Percentiles rank a stretch among this genome's conserved stretches.
Conservation (phyloP, 73 alveolate genomes). For the Stentor coeruleus region DNA sequence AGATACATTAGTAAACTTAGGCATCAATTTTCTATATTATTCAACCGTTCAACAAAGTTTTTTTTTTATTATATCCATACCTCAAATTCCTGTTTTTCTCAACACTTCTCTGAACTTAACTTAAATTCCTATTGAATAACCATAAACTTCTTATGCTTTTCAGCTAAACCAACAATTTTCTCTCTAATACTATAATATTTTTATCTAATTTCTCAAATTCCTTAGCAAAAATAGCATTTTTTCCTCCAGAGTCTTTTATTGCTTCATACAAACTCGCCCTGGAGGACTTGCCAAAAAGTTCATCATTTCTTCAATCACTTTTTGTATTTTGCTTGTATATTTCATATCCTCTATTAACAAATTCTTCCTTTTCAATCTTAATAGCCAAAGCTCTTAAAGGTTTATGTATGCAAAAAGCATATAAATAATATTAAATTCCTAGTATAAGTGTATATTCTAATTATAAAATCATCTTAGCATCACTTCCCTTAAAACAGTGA, state of each 20-base stretch:
- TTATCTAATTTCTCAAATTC: background rate
- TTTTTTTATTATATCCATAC: background rate
- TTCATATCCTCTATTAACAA: background rate
- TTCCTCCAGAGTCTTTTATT: background rate
- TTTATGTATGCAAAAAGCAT: background rate
- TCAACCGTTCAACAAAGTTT: no score
- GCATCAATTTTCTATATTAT: no score
- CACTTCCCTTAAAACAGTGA: background rate
- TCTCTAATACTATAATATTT: background rate
- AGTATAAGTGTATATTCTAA: background rate
- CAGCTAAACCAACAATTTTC: background rate
- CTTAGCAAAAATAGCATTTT: background rate
- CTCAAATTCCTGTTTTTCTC: background rate
- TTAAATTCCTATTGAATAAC: background rate
- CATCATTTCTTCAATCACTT: background rate
- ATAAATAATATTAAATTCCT: background rate
- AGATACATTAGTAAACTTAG: no score
- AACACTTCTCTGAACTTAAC: background rate
- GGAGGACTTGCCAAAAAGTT: background rate
- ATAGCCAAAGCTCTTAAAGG: background rate
- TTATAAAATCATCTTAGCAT: background rate
- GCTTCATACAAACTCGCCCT: background rate
- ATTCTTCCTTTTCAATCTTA: background rate
- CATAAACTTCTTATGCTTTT: background rate
- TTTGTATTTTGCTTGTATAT: background rate